Evolutionary conservation across 2,329 filamentous ascomycete genomes (phyloP), one percentile per base, ranked within the genome.

Genomic region (Apiospora sp.): DNA sequence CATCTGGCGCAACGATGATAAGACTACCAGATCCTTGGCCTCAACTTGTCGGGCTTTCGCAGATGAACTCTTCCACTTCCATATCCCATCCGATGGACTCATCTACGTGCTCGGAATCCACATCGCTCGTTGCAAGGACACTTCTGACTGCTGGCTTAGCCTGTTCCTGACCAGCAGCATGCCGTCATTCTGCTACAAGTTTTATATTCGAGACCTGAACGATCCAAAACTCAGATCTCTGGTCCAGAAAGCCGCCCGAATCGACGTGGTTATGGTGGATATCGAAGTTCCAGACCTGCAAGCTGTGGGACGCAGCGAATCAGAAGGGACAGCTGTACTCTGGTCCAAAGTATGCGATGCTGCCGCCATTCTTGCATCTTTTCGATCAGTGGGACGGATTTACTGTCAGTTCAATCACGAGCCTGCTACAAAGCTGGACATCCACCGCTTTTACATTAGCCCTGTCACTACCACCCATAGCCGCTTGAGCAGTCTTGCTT

Each of bases 211-310:
- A 30, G 49, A 54, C 24, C 14, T 54, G 49, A 4, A 54, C 12
- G 49, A 54, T 13, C 12, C 24, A 27, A 54, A 54, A 12, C 8
- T 54, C 24, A 27, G 24, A 14, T 4, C 12, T 5, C 1, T 54
- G 12, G 5, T 14, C 2, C 10, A 27, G 5, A n/a, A 2, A 27
- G 10, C 8, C 4, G 13, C 4, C 10, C 3, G 5, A 12, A 7
- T 54, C 13, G 24, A 27, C 1, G 0, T 1, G 5, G 49, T 27
- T 1, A 3, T 14, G 0, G 3, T 54, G 24, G 1, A 1, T 24
- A 54, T 54, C 14, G 8, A 54, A 6, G 49, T 54, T 4, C 49
- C 49, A 27, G 8, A 54, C 1, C n/a, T 54, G 3, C 8, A n/a
- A 54, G 49, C 49, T 3, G 8, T 0, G 24, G 49, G 49, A 54